Base-by-base conservation (phyloP, 1,284 basidiomycete species). In the Irpex lacteus region DNA sequence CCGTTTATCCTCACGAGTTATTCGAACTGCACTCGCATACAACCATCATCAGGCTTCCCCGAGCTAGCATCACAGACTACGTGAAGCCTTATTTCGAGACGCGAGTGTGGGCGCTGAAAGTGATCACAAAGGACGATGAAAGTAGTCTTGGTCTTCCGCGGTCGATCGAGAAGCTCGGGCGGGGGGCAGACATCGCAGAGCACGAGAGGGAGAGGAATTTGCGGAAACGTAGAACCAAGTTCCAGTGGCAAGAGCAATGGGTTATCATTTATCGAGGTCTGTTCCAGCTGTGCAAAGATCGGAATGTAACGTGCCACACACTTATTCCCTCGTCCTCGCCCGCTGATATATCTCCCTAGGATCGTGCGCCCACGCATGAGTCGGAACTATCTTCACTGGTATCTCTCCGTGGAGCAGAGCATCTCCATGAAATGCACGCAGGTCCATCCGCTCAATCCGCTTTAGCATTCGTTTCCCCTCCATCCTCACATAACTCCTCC, bases 51-150 rank as follows among this genome's bases (percentile, higher is more conserved):
- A 71, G 74, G 0, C 77, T 88, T 2, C 81, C 78, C 0, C 80
- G 84, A 47, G 71, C 74, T 32, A 55, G 74, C 40, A 71, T 81
- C 1, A 69, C 71, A n/a, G 76, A 79, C 0, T 92, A 92, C 68
- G 75, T 84, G 13, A 77, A 82, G 47, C 89, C 90, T 0, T 92
- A 89, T 74, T 90, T 90, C 76, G 87, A 89, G 62, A 84, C 85
- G 8, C 82, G 78, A 71, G 84, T 86, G 8, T 79, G 81, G 49
- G 82, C 83, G 0, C 73, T 91, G 19, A 56, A 59, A 32, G 50
- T 62, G 7, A 37, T 65, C 18, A 21, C 38, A 21, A 56, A 55
- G 37, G 37, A 62, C 15, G 60, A 55, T 19, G 65, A 65, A n/a
- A 59, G 69, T 52, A 62, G 37, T 40, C 47, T 59, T 13, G 47